A percentile compares a stretch with the other conserved stretches of the same genome.
Evolutionary conservation across 1,284 basidiomycete species (phyloP).

Genomic region (Microbotryomycetes sp.): DNA sequence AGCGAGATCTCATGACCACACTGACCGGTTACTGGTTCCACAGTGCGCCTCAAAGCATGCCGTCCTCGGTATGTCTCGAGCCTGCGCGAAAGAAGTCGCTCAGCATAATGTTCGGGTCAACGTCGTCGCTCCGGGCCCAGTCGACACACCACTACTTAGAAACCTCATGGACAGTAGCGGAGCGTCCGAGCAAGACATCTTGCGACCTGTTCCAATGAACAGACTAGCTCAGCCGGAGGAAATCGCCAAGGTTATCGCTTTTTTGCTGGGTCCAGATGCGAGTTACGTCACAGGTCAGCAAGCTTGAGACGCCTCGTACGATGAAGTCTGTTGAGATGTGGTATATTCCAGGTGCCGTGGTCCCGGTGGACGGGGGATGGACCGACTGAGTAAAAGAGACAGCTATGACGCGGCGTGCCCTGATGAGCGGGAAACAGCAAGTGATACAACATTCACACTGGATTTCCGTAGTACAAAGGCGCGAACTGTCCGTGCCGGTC

Average conservation of each 20-base stretch:
- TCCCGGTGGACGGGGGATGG: slow-evolving; percentile 28
- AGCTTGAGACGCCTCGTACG: too few species aligned
- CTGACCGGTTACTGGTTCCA: too few species aligned
- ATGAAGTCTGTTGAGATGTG: background rate
- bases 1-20: background rate
- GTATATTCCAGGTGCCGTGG: slow-evolving; percentile 14
- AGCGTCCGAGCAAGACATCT: background rate
- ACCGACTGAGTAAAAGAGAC: background rate
- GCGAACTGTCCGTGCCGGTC: slow-evolving; percentile 17
- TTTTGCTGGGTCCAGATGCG: slow-evolving; percentile 16
- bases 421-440: too few species aligned
- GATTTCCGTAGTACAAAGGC: slow-evolving; percentile 12
- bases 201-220: slow-evolving; percentile 14
- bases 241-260: slow-evolving; percentile 21
- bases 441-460: too few species aligned
- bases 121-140: slow-evolving; percentile 25
- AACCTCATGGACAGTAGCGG: slow-evolving; percentile 2
- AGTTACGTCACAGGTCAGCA: slow-evolving; percentile 27
- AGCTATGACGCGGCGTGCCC: too few species aligned
- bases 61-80: slow-evolving; percentile 18
- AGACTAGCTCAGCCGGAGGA: slow-evolving; percentile 21
- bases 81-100: slow-evolving; percentile 22
- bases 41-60: slow-evolving; percentile 31
- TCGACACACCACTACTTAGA: slow-evolving; percentile 21
- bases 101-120: slow-evolving; percentile 14